Evolutionary conservation across 345 rosid genomes (phyloP).

Genomic region (Acer negundo): DNA sequence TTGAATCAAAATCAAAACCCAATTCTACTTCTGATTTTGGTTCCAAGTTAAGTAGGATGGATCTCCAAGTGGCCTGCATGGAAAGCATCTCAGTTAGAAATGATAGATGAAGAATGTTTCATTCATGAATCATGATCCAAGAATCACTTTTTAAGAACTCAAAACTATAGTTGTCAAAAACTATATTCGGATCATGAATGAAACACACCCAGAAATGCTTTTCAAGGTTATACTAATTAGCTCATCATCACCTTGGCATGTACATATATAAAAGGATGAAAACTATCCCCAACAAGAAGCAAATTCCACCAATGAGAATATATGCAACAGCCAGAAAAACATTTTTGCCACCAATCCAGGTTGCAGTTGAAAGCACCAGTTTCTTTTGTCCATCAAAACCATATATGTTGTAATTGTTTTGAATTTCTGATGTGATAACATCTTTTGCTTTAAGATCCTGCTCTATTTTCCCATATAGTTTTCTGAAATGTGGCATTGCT

Average conservation of each 20-base stretch:
- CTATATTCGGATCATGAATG: neutral
- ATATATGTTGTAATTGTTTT: constrained; percentile 55
- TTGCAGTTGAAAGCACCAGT: constrained; percentile 53
- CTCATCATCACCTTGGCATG: constrained; percentile 45
- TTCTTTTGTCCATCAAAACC: constrained; percentile 52
- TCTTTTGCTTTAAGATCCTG: constrained; percentile 24
- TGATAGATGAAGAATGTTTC: neutral
- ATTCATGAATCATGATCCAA: no score
- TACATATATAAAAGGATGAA: constrained; percentile 45
- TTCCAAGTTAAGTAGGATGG: constrained; percentile 67
- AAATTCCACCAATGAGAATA: constrained; percentile 42
- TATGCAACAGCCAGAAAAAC: constrained; percentile 47
- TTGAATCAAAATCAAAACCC: neutral
- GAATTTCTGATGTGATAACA: constrained; percentile 31
- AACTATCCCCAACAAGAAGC: constrained; percentile 44
- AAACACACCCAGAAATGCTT: neutral
- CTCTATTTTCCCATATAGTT: constrained; percentile 17
- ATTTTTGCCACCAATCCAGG: constrained; percentile 64
- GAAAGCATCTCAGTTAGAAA: neutral
- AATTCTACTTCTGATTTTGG: constrained; percentile 33
- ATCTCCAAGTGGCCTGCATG: constrained; percentile 62
- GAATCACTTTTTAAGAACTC: neutral
- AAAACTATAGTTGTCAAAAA: neutral
- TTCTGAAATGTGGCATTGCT: constrained; percentile 10
- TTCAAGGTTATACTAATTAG: neutral